Percentiles rank a stretch among this genome's conserved stretches.
Evolutionary conservation across 306 rosid species (phyloP).

Genomic region (Spatholobus suberectus): DNA sequence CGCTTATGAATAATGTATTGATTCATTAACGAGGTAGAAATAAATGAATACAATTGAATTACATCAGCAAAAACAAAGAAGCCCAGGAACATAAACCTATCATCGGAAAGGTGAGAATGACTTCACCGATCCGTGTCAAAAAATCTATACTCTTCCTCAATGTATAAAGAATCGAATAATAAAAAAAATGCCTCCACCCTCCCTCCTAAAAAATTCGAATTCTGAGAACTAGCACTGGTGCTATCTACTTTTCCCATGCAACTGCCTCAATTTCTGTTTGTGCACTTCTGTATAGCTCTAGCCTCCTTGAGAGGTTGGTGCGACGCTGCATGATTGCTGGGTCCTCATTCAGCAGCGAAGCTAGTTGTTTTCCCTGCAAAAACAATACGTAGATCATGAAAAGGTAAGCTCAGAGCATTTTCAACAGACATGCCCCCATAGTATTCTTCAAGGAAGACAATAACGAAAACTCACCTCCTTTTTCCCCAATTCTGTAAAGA

Average conservation of each 20-base stretch:
- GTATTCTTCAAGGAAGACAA: constrained; percentile 36
- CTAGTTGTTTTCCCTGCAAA: constrained; percentile 74
- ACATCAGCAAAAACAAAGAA: constrained; percentile 16
- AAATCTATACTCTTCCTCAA: constrained; percentile 1
- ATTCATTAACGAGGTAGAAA: constrained; percentile 9
- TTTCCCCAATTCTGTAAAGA: constrained; percentile 88
- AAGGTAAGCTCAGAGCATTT: not conserved
- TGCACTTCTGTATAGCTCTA: constrained; percentile 93
- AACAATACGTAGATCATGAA: constrained; percentile 16
- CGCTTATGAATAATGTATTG: not conserved
- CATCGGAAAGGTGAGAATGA: not conserved
- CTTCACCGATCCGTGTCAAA: constrained; percentile 19
- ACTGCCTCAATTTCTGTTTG: constrained; percentile 90
- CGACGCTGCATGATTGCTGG: constrained; percentile 95
- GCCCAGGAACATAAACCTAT: not conserved
- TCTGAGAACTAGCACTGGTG: not conserved
- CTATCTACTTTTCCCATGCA: constrained; percentile 90
- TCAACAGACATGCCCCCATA: not conserved
- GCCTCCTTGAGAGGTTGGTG: constrained; percentile 72
- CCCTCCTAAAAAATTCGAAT: not conserved
- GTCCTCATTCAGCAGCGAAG: constrained; percentile 85
- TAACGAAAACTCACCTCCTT: constrained; percentile 60
- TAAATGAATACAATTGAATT: constrained; percentile 31
- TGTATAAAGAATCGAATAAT: constrained; percentile 20
- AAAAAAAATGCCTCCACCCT: not conserved